Evolutionary conservation across 1,139 yeast species (phyloP).

Genomic region (Candida labiduridarum): DNA sequence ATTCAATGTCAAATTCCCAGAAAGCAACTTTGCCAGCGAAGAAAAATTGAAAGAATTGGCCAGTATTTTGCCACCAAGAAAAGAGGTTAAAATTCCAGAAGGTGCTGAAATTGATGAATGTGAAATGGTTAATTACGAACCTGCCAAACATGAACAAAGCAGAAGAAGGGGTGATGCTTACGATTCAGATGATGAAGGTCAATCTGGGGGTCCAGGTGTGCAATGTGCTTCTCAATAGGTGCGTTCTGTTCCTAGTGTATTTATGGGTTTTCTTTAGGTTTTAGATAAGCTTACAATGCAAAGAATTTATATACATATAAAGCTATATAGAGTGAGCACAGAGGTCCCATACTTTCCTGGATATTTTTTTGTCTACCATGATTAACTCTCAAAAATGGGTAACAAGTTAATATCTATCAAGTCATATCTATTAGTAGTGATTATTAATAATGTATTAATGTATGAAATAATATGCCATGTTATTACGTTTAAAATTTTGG

Average conservation of each 20-base stretch:
- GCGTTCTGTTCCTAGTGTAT: background rate
- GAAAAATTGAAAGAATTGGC: slow-evolving; percentile 69
- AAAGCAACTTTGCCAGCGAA: slow-evolving; percentile 61
- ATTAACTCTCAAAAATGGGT: no score
- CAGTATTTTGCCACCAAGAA: slow-evolving; percentile 67
- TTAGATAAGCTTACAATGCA: slow-evolving; percentile 5
- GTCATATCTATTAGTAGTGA: no score
- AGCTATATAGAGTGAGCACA: background rate
- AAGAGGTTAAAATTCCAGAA: slow-evolving; percentile 55
- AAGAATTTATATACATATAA: background rate
- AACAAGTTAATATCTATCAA: no score
- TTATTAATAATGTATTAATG: background rate
- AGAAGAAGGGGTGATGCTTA: slow-evolving; percentile 55
- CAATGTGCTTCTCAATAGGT: slow-evolving; percentile 83
- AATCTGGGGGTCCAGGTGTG: slow-evolving; percentile 65
- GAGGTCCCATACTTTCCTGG: background rate
- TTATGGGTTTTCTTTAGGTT: background rate
- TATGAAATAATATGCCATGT: no score
- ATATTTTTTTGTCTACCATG: no score
- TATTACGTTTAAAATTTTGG: background rate
- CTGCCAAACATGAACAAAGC: slow-evolving; percentile 55
- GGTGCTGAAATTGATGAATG: slow-evolving; percentile 82
- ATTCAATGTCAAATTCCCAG: slow-evolving; percentile 75
- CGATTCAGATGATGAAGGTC: slow-evolving; percentile 70
- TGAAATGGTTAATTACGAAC: slow-evolving; percentile 65